Evolutionary conservation across 83 land plant species (phyloP).

Genomic region (Diphasiastrum complanatum): DNA sequence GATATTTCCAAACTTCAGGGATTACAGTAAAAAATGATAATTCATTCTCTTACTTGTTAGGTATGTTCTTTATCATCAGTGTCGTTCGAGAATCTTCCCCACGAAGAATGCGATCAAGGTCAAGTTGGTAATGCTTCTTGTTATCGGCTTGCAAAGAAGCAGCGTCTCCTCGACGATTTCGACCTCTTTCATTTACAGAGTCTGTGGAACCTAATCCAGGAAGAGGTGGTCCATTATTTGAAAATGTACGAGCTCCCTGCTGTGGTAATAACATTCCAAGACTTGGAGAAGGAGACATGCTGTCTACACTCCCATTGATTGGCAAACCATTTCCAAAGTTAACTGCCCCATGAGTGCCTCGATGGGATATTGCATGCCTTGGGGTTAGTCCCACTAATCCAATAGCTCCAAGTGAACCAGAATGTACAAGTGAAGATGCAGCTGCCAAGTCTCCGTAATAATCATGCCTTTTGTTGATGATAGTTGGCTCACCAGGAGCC

Average conservation of each 20-base stretch:
- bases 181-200: conserved; percentile 2
- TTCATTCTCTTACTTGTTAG: conserved; percentile 6
- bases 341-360: neutral
- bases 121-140: conserved; percentile 14
- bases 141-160: conserved; percentile 3
- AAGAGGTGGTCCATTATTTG: too few species aligned
- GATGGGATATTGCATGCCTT: neutral
- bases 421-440: neutral
- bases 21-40: too few species aligned
- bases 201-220: neutral
- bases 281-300: neutral
- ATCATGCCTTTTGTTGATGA: neutral
- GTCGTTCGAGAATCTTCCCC: conserved; percentile 8
- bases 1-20: neutral
- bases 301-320: neutral
- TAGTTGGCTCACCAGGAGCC: neutral
- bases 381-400: neutral
- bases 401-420: conserved; percentile 16
- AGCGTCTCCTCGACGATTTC: conserved; percentile 1
- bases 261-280: conserved; percentile 1
- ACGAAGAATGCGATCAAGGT: conserved; percentile 8
- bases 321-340: neutral
- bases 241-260: neutral
- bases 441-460: neutral
- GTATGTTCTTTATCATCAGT: conserved; percentile 14